Evolutionary conservation across 768 basidiomycete genomes (phyloP).

Genomic region (Lentinula detonsa): DNA sequence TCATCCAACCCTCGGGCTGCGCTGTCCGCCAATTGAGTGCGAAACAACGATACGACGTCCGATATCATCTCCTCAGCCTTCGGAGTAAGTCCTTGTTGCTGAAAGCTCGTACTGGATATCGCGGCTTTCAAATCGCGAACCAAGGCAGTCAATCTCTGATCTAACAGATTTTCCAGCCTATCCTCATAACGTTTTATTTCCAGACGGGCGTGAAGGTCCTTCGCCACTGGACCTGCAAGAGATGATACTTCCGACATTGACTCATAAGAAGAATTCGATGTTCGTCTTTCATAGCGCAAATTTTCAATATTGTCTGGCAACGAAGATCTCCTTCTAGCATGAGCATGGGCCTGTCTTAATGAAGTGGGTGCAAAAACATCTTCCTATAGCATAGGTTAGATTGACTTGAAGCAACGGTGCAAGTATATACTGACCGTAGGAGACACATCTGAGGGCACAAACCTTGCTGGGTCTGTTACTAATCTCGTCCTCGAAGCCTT

Average conservation of each 20-base stretch:
- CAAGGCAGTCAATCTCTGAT: slow-evolving; percentile 59
- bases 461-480: slow-evolving; percentile 50
- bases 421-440: slow-evolving; percentile 8
- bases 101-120: slow-evolving; percentile 16
- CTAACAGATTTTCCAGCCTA: slow-evolving; percentile 55
- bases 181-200: slow-evolving; percentile 58
- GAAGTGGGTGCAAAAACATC: slow-evolving; percentile 38
- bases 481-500: slow-evolving; percentile 45
- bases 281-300: neutral
- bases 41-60: slow-evolving; percentile 64
- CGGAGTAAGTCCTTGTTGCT: slow-evolving; percentile 26
- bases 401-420: neutral
- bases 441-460: slow-evolving; percentile 9
- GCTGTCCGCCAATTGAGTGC: slow-evolving; percentile 60
- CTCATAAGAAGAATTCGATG: neutral
- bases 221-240: slow-evolving; percentile 15
- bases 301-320: slow-evolving; percentile 33
- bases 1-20: slow-evolving; percentile 53
- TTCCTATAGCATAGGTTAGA: slow-evolving; percentile 10
- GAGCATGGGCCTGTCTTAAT: slow-evolving; percentile 6
- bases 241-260: slow-evolving; percentile 18
- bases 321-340: slow-evolving; percentile 49
- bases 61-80: slow-evolving; percentile 56
- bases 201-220: slow-evolving; percentile 50
- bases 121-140: slow-evolving; percentile 28